Evolutionary conservation across 2,329 filamentous ascomycete species (phyloP).

Genomic region (Aspergillus carbonarius): DNA sequence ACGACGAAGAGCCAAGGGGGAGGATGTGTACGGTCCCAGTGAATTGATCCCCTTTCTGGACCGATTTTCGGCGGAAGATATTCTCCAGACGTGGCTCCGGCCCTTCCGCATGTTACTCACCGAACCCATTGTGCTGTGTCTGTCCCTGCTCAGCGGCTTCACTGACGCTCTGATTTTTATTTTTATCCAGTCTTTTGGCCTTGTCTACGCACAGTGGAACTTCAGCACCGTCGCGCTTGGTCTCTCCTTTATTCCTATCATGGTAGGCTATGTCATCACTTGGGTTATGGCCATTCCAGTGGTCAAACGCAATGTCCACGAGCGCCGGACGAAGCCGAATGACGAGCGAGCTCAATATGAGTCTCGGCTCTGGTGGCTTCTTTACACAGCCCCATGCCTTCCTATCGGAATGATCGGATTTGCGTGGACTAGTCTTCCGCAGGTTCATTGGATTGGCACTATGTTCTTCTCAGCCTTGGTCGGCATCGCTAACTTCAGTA

Average conservation of each 20-base stretch:
- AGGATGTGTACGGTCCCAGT: slow-evolving; percentile 69
- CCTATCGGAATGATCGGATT: slow-evolving; percentile 64
- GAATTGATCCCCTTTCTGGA: slow-evolving; percentile 57
- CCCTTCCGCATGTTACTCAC: slow-evolving; percentile 65
- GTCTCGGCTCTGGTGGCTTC: slow-evolving; percentile 59
- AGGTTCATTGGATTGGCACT: slow-evolving; percentile 60
- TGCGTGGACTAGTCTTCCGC: slow-evolving; percentile 58
- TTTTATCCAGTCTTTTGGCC: slow-evolving; percentile 62
- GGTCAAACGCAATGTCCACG: slow-evolving; percentile 49
- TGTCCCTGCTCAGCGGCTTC: slow-evolving; percentile 64
- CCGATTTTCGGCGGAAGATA: slow-evolving; percentile 55
- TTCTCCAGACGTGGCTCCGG: slow-evolving; percentile 57
- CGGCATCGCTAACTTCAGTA: slow-evolving; percentile 62
- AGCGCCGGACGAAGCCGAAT: slow-evolving; percentile 52
- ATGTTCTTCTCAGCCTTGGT: slow-evolving; percentile 61
- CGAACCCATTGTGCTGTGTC: slow-evolving; percentile 62
- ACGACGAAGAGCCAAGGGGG: slow-evolving; percentile 65
- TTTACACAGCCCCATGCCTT: slow-evolving; percentile 59
- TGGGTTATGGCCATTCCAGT: slow-evolving; percentile 58
- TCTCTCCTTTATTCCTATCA: slow-evolving; percentile 56
- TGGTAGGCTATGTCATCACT: slow-evolving; percentile 59
- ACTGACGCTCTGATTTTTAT: slow-evolving; percentile 66
- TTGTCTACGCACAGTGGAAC: slow-evolving; percentile 60
- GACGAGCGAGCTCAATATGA: slow-evolving; percentile 57
- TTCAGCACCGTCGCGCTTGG: slow-evolving; percentile 53